Evolutionary conservation across 495 filamentous ascomycete genomes (phyloP), one percentile per base, ranked within the genome.

Genomic region (Aspergillus sclerotioniger): DNA sequence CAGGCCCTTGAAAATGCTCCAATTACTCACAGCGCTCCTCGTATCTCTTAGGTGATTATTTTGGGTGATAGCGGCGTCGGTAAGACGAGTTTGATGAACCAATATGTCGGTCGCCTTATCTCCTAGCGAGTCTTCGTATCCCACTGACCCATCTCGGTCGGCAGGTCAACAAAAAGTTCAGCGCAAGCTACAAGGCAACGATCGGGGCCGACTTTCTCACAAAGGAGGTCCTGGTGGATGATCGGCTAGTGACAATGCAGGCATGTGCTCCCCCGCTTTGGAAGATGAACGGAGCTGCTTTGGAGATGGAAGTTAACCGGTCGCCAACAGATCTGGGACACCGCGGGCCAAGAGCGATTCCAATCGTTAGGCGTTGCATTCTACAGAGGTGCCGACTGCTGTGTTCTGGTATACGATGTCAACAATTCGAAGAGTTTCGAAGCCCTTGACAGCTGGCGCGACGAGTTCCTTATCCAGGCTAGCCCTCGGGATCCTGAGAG

Each of bases 121-220:
- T 41, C 45, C 56, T 37, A 43, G 53, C 28, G 25, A 53, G 46
- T 46, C 29, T 47, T 10, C 25, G n/a, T 25, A 7, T 53, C 15
- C 25, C 45, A 57, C 73, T 73, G 62, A 73, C 62, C 25, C 48
- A 7, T 33, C 51, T 58, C 35, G 8, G 19, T 43, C 6, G 45
- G 35, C 61, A 98, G 93, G 93, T 99, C 87, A 98, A 99, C 81
- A 99, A 98, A 79, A 98, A 98, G 70, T 99, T 99, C 83, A 96
- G 91, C 71, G 92, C 91, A 59, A 96, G 92, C 78, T 99, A 99
- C 83, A 99, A 99, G 76, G 94, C 94, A 28, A 99, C 94, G 17
- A 98, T 98, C 71, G 95, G 95, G 60, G 94, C 94, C 58, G 94
- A 99, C 72, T 99, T 99, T 79, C 82, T 99, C 57, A 99, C 94